These are phyloP conservation scores for Fusarium caatingaense DNA, from an alignment of 2,329 filamentous ascomycete genomes.

Conservation along the genomic window DNA sequence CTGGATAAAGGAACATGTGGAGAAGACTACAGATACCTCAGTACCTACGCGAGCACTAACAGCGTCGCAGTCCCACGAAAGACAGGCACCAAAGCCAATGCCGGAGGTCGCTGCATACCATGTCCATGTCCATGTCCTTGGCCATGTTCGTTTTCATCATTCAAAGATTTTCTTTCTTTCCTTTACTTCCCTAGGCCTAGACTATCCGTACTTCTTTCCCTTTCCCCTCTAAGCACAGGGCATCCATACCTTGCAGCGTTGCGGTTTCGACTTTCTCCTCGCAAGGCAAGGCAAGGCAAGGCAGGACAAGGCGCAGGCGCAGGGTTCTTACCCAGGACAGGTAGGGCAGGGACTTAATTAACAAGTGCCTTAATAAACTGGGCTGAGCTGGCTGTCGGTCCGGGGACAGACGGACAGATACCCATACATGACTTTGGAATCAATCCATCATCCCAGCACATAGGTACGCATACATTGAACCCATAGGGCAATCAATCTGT, in stretches of 20 bases:
- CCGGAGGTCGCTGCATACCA: slow-evolving; percentile 39
- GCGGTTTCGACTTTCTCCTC: slow-evolving; percentile 10
- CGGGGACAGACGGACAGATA: slow-evolving; percentile 1
- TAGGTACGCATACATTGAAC: neutral
- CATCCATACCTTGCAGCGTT: slow-evolving; percentile 2
- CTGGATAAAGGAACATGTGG: slow-evolving; percentile 35
- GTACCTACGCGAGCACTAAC: slow-evolving; percentile 1
- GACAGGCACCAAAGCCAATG: slow-evolving; percentile 42
- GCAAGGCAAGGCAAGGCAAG: slow-evolving; percentile 3
- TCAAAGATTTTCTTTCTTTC: neutral
- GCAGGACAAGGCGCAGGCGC: neutral
- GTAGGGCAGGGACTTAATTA: slow-evolving; percentile 1
- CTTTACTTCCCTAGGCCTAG: neutral
- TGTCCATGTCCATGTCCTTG: slow-evolving; percentile 12
- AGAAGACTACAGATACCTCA: neutral
- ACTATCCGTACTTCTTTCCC: neutral
- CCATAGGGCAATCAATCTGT: neutral
- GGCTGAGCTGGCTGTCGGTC: slow-evolving; percentile 5
- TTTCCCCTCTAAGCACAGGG: neutral
- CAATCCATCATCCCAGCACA: neutral
- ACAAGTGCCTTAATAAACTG: slow-evolving; percentile 6
- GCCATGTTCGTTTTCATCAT: slow-evolving; percentile 25
- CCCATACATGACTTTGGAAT: slow-evolving; percentile 4
- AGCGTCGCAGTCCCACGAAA: slow-evolving; percentile 22
- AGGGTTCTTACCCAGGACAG: neutral